Evolutionary conservation across 176 grass and related monocot species (phyloP).

Genomic region (Rhynchospora breviuscula): DNA sequence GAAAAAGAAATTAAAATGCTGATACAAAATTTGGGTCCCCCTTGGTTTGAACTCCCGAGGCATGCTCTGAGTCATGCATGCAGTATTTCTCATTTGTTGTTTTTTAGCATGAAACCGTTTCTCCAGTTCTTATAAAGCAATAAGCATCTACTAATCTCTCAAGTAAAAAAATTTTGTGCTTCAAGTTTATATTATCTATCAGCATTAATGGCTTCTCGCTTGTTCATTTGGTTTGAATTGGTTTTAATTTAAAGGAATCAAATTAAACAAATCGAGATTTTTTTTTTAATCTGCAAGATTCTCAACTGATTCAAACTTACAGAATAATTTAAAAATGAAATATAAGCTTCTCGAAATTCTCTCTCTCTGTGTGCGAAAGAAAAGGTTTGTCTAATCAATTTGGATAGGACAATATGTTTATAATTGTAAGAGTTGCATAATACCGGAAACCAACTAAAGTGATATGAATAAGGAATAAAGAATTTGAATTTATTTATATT

Average conservation of each 20-base stretch:
- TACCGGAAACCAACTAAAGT: no score
- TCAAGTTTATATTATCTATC: neutral
- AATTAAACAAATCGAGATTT: neutral
- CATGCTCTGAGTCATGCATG: conserved; percentile 38
- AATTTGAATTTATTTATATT: no score
- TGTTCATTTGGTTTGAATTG: neutral
- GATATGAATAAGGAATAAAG: no score
- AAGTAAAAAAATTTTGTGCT: neutral
- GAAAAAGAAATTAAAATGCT: conserved; percentile 2
- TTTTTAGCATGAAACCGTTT: neutral
- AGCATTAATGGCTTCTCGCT: neutral
- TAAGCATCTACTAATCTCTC: neutral
- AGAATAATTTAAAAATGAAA: no score
- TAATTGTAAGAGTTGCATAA: no score
- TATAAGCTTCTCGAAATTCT: no score
- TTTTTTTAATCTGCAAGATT: neutral
- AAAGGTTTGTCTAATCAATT: no score
- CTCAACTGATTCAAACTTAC: no score
- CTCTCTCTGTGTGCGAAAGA: no score
- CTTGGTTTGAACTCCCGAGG: conserved; percentile 52
- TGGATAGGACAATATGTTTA: no score
- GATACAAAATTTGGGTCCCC: conserved; percentile 20
- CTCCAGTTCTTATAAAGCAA: neutral
- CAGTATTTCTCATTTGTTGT: conserved; percentile 9
- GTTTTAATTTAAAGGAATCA: neutral